These are phyloP conservation scores for Blastomyces parvus DNA, from an alignment of 2,329 filamentous ascomycete genomes.

Conservation along the genomic window DNA sequence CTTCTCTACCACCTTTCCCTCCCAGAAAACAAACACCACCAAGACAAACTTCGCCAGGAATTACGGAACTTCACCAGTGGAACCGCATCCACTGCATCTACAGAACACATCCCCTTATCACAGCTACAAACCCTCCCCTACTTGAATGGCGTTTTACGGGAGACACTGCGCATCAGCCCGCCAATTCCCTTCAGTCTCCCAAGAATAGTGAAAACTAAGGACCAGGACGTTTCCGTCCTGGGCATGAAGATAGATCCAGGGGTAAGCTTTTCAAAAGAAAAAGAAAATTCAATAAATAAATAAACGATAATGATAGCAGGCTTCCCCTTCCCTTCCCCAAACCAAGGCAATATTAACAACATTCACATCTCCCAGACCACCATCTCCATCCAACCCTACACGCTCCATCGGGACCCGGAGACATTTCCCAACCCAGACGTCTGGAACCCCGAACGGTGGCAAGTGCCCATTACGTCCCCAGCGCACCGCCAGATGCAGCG, in stretches of 20 bases:
- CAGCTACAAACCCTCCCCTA: conserved; percentile 17
- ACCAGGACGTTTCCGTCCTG: conserved; percentile 13
- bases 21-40: conserved; percentile 14
- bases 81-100: background rate
- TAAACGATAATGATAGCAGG: background rate
- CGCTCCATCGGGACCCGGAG: conserved; percentile 44
- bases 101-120: conserved; percentile 6
- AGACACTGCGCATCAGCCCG: conserved; percentile 35
- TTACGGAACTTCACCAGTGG: conserved; percentile 11
- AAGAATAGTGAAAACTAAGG: conserved; percentile 23
- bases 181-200: conserved; percentile 34
- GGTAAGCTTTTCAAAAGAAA: conserved; percentile 8
- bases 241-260: conserved; percentile 15
- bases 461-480: conserved; percentile 43
- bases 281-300: background rate
- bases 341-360: background rate
- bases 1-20: conserved; percentile 16
- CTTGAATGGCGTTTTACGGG: conserved; percentile 36
- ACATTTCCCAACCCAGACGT: conserved; percentile 43
- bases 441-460: conserved; percentile 48
- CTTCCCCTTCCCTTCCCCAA: too few relatives aligned
- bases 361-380: conserved; percentile 9
- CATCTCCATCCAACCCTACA: conserved; percentile 14
- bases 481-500: conserved; percentile 45
- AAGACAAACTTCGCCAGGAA: conserved; percentile 14